A percentile compares a stretch with the other conserved stretches of the same genome.
phyloP scores from a whole-genome alignment of 306 rosid genomes.

The Prunus persica region DNA sequence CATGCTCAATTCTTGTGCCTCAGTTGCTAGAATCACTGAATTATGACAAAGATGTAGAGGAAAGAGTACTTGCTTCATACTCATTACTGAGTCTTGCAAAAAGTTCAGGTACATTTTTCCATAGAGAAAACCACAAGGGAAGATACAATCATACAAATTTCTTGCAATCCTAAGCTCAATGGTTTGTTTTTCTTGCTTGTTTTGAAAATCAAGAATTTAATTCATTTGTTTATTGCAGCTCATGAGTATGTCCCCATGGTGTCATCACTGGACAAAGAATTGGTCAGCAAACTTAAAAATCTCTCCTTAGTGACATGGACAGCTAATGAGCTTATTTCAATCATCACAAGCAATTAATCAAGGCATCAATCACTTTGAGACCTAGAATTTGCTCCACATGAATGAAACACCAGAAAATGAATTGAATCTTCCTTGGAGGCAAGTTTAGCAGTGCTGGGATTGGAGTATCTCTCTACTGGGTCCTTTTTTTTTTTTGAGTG shows the following conservation, averaged over 20 bases:
- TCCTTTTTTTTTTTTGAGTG: background rate
- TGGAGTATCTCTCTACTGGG: background rate
- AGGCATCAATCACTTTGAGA: background rate
- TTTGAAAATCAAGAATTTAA: background rate
- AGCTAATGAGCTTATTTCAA: conserved; percentile 58
- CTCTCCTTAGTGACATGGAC: conserved; percentile 88
- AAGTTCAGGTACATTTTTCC: conserved; percentile 48
- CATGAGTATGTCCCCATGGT: conserved; percentile 43
- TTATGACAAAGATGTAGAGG: conserved; percentile 61
- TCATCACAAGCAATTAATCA: conserved; percentile 21
- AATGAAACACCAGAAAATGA: background rate
- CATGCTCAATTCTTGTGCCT: conserved; percentile 53
- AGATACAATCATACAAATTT: background rate
- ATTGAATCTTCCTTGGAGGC: background rate
- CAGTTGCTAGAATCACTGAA: conserved; percentile 48
- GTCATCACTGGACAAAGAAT: conserved; percentile 35
- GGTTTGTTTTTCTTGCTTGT: background rate
- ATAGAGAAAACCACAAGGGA: background rate
- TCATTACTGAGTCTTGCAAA: conserved; percentile 52
- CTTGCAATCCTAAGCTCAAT: background rate
- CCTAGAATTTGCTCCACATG: background rate
- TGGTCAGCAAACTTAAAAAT: conserved; percentile 50
- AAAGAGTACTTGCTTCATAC: conserved; percentile 77
- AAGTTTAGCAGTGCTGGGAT: conserved; percentile 5
- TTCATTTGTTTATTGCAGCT: conserved; percentile 16